These are phyloP conservation scores for Fusarium aywerte DNA, from an alignment of 2,329 filamentous ascomycete species.

Conservation along the genomic window DNA sequence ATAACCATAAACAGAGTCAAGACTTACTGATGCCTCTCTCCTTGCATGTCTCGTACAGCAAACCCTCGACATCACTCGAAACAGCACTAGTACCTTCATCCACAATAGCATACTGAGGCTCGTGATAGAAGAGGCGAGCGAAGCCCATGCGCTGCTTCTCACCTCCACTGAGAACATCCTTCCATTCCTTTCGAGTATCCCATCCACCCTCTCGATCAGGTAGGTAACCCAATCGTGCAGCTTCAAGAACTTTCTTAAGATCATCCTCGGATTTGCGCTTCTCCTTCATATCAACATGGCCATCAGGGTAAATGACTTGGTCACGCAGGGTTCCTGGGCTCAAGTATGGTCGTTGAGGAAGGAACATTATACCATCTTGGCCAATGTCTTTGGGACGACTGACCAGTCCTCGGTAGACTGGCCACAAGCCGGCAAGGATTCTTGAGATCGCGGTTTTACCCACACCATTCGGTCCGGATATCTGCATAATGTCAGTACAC, in stretches of 20 bases:
- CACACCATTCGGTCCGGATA: constrained; percentile 93
- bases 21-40: constrained; percentile 89
- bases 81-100: constrained; percentile 97
- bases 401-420: constrained; percentile 91
- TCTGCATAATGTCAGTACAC: constrained; percentile 55
- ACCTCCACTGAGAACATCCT: constrained; percentile 94
- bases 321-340: constrained; percentile 92
- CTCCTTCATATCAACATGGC: constrained; percentile 91
- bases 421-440: constrained; percentile 93
- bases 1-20: background rate
- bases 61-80: constrained; percentile 90
- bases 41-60: constrained; percentile 93
- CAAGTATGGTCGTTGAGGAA: constrained; percentile 92
- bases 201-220: constrained; percentile 93
- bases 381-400: constrained; percentile 84
- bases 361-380: constrained; percentile 96
- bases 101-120: constrained; percentile 92
- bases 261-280: constrained; percentile 81
- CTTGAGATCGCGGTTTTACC: constrained; percentile 91
- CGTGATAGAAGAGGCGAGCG: constrained; percentile 90
- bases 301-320: constrained; percentile 97
- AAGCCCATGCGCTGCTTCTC: constrained; percentile 98
- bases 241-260: constrained; percentile 80
- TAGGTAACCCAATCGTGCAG: constrained; percentile 87
- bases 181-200: constrained; percentile 98